Evolutionary conservation across 768 basidiomycete species (phyloP).

Genomic region (Rhodotorula babjevae): DNA sequence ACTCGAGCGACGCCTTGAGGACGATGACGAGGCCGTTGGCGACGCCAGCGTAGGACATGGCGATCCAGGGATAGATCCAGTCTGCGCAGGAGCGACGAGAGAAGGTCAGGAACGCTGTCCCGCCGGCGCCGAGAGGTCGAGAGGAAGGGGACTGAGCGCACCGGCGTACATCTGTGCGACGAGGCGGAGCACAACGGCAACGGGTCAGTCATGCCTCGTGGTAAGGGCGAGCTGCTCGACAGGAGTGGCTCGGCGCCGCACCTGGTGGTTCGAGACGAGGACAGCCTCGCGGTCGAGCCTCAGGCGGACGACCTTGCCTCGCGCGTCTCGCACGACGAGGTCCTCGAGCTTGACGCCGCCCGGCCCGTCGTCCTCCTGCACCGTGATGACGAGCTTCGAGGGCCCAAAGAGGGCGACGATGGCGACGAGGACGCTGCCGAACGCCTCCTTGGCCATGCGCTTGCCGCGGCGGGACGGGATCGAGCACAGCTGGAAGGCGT

Average conservation of each 20-base stretch:
- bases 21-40: constrained; percentile 79
- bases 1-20: constrained; percentile 82
- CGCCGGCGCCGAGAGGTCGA: too few species aligned
- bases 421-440: constrained; percentile 52
- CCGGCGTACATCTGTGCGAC: constrained; percentile 57
- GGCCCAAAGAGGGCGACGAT: constrained; percentile 80
- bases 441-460: constrained; percentile 28
- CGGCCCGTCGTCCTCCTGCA: background rate
- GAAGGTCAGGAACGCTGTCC: background rate
- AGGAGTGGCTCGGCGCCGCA: constrained; percentile 41
- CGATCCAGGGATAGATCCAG: constrained; percentile 75
- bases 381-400: constrained; percentile 62
- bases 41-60: constrained; percentile 66
- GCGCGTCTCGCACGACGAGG: constrained; percentile 45
- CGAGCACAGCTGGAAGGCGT: constrained; percentile 26
- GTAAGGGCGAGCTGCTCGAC: too few species aligned
- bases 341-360: constrained; percentile 1
- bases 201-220: too few species aligned
- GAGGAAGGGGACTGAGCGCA: too few species aligned
- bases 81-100: constrained; percentile 47
- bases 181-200: constrained; percentile 41
- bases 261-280: constrained; percentile 89
- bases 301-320: constrained; percentile 60
- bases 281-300: constrained; percentile 74
- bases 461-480: background rate